Conservation (phyloP, 805 yeast genomes). For the Metschnikowia anglica region DNA sequence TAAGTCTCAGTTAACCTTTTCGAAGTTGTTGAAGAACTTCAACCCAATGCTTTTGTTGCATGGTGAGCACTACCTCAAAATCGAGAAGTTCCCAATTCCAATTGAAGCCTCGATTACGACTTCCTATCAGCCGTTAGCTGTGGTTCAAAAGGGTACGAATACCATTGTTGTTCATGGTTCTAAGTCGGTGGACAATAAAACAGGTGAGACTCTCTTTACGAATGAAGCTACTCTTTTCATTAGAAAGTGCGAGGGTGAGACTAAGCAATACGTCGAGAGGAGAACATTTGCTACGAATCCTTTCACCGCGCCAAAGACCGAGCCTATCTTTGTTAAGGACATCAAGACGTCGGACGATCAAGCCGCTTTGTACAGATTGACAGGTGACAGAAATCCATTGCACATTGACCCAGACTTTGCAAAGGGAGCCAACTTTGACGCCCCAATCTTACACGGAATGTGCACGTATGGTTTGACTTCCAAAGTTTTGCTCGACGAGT, state of each 20-base stretch:
- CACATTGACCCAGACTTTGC: slow-evolving; percentile 94
- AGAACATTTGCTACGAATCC: slow-evolving; percentile 59
- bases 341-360: slow-evolving; percentile 64
- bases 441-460: slow-evolving; percentile 91
- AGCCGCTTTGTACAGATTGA: slow-evolving; percentile 86
- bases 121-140: slow-evolving; percentile 63
- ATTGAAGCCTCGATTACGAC: slow-evolving; percentile 64
- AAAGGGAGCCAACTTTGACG: slow-evolving; percentile 76
- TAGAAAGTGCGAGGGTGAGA: slow-evolving; percentile 66
- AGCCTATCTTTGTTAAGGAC: slow-evolving; percentile 65
- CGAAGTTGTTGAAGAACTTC: slow-evolving; percentile 69
- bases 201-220: slow-evolving; percentile 70
- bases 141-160: slow-evolving; percentile 82
- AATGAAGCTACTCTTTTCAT: slow-evolving; percentile 85
- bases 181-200: slow-evolving; percentile 61
- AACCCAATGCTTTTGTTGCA: slow-evolving; percentile 87
- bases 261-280: slow-evolving; percentile 48
- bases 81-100: slow-evolving; percentile 77
- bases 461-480: slow-evolving; percentile 82
- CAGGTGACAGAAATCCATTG: slow-evolving; percentile 93
- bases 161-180: slow-evolving; percentile 75
- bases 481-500: slow-evolving; percentile 73
- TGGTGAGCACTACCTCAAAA: slow-evolving; percentile 89
- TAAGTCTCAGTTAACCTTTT: slow-evolving; percentile 55
- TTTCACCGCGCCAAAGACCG: slow-evolving; percentile 58